These are phyloP conservation scores for Phaffia rhodozyma DNA, from an alignment of 1,284 basidiomycete genomes.

Conservation along the genomic window DNA sequence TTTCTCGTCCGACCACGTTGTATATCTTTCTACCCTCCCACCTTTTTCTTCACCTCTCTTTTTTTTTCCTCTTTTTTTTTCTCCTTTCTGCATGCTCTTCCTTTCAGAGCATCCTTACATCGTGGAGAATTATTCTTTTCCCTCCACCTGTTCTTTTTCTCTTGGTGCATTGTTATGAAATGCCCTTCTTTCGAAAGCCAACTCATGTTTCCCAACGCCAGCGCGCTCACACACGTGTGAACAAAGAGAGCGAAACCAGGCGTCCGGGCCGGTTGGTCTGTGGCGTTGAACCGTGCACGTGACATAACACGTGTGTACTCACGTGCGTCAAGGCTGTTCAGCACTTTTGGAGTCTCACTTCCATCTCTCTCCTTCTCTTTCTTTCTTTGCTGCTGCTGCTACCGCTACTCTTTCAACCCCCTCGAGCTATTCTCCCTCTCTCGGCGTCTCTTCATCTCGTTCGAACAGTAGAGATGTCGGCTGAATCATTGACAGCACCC, in stretches of 20 bases:
- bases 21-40: neutral
- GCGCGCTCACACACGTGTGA: too few species aligned
- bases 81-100: neutral
- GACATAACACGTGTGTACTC: neutral
- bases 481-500: neutral
- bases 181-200: too few species aligned
- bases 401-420: neutral
- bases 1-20: neutral
- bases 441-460: neutral
- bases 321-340: too few species aligned
- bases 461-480: neutral
- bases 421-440: neutral
- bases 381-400: neutral
- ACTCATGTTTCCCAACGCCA: too few species aligned
- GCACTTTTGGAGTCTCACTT: neutral
- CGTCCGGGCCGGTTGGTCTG: too few species aligned
- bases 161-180: too few species aligned
- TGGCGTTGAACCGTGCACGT: too few species aligned
- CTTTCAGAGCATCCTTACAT: neutral
- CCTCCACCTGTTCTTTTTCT: neutral
- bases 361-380: neutral
- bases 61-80: conserved; percentile 1
- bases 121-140: neutral
- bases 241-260: too few species aligned
- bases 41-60: conserved; percentile 1